Percentiles rank a stretch among this genome's conserved stretches.
Conservation (phyloP, 2,329 filamentous ascomycete species). For the Elsinoe australis region DNA sequence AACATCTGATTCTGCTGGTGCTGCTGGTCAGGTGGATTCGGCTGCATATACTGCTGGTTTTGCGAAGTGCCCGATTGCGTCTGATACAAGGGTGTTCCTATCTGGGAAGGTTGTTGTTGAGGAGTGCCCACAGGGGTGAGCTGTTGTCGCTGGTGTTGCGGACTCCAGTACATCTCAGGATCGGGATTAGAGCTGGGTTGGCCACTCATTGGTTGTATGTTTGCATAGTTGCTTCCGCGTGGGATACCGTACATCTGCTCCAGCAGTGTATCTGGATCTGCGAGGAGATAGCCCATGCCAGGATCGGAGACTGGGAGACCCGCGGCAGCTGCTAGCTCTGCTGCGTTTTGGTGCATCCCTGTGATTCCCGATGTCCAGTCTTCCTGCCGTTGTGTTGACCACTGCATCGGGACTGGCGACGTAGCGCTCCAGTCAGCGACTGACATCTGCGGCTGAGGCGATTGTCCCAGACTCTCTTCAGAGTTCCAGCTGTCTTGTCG, state of each 20-base stretch:
- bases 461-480: not conserved
- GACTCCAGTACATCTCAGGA: slow-evolving; percentile 1
- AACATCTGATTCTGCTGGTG: slow-evolving; percentile 13
- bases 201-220: no score
- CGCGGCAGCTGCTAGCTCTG: slow-evolving; percentile 6
- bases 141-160: not conserved
- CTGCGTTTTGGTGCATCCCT: not conserved
- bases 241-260: slow-evolving; percentile 17
- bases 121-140: not conserved
- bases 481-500: not conserved
- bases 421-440: not conserved
- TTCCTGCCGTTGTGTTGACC: not conserved
- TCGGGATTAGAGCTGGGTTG: not conserved
- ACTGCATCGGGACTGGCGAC: not conserved
- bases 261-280: slow-evolving; percentile 4
- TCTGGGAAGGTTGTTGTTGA: not conserved
- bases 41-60: not conserved
- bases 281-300: slow-evolving; percentile 5
- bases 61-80: not conserved
- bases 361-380: not conserved
- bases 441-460: not conserved
- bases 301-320: not conserved
- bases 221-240: no score
- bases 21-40: not conserved
- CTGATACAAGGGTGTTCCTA: no score